Evolutionary conservation across 768 basidiomycete genomes (phyloP).

Genomic region (Agrocybe chaxingu): DNA sequence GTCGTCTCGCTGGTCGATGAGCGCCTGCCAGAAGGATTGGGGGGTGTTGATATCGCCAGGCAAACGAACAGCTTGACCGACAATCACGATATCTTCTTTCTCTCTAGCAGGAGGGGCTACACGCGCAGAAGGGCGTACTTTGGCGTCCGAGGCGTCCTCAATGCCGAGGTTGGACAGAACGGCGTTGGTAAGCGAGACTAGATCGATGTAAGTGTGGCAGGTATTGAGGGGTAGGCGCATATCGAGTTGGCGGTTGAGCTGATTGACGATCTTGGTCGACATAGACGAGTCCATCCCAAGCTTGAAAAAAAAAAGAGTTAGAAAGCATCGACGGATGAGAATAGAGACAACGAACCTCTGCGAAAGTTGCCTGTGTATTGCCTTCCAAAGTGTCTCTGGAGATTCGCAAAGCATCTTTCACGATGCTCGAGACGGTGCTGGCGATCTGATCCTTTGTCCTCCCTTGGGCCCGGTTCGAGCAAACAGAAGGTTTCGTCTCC

Average conservation of each 20-base stretch:
- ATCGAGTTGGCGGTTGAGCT: slow-evolving; percentile 22
- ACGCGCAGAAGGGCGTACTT: slow-evolving; percentile 10
- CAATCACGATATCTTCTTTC: slow-evolving; percentile 31
- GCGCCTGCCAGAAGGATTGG: slow-evolving; percentile 28
- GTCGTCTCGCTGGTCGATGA: slow-evolving; percentile 28
- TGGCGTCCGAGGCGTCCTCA: slow-evolving; percentile 8
- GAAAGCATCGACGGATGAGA: background rate
- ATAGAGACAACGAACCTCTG: slow-evolving; percentile 20
- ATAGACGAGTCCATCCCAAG: slow-evolving; percentile 34
- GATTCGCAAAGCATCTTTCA: slow-evolving; percentile 21
- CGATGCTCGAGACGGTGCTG: slow-evolving; percentile 17
- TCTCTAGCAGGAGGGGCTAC: slow-evolving; percentile 7
- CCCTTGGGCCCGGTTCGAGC: slow-evolving; percentile 5
- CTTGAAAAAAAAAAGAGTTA: slow-evolving; percentile 11
- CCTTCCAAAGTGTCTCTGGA: slow-evolving; percentile 21
- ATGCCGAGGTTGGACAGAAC: slow-evolving; percentile 20
- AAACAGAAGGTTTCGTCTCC: slow-evolving; percentile 6
- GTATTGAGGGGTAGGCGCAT: slow-evolving; percentile 28
- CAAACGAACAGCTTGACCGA: slow-evolving; percentile 32
- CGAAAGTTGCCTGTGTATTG: slow-evolving; percentile 27
- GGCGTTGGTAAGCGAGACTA: slow-evolving; percentile 23
- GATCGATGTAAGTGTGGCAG: slow-evolving; percentile 30
- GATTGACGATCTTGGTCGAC: slow-evolving; percentile 27
- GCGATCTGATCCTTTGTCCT: slow-evolving; percentile 20
- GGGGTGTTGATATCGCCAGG: slow-evolving; percentile 30